Evolutionary conservation across 768 basidiomycete species (phyloP), one percentile per base, ranked within the genome.

Genomic region (Cystoderma amianthinum): DNA sequence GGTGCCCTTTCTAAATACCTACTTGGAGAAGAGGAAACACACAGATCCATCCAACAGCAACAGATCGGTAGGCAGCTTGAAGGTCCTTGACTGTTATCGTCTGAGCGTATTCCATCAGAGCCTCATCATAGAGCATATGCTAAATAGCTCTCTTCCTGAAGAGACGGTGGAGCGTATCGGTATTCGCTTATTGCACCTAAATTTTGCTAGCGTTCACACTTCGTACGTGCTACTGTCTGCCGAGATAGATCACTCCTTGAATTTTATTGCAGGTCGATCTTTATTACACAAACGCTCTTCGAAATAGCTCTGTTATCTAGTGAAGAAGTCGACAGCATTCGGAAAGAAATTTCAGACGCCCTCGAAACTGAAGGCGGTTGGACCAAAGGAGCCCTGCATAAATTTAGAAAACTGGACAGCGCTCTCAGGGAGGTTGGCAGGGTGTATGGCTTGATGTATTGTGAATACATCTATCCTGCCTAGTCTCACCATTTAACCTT

Each of bases 201-300:
- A 66, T 44, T 65, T 65, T 52, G 63, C 58, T 17, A 66, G 61
- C 48, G 62, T 65, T 36, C 61, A 64, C 45, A 66, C 63, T 21
- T 61, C 64, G 64, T 64, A 43, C 37, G 59, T 47, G 20, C 24
- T 42, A 20, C 16, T 21, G 23, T 30, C 13, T 23, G 17, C 9
- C 33, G 19, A 17, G 25, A 18, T 25, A 24, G 15, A 18, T 41
- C 44, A 15, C 17, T n/a, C 36, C 37, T 25, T n/a, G 17, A n/a
- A 30, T 32, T 32, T 30, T 36, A 25, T 13, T 22, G n/a, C 25
- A 64, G 61, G 4, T 59, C 63, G 17, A 64, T 63, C 25, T 64
- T 65, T 47, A 55, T 63, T 21, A 62, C 64, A 3, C 61, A 65
- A 39, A 45, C 57, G 6, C 46, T 65, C 12, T 63, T 64, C 41